Percentiles rank a stretch among this genome's conserved stretches.
These are phyloP conservation scores for Elsinoe necatrix DNA, from an alignment of 2,329 filamentous ascomycete species.

Conservation along the genomic window DNA sequence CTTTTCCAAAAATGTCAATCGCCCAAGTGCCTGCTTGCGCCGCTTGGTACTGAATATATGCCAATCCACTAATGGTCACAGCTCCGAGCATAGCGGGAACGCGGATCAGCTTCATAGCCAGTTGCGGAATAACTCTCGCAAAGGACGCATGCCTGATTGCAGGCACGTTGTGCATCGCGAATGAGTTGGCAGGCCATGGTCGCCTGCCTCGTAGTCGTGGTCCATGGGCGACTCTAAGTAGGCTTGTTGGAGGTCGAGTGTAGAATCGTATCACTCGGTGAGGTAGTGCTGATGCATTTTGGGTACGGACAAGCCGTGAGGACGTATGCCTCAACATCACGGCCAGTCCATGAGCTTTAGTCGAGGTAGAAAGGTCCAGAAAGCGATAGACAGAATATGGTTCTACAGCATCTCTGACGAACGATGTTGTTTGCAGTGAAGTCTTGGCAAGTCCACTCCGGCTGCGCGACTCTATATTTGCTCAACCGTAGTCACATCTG, in stretches of 20 bases:
- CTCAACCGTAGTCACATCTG: background rate
- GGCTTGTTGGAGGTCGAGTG: background rate
- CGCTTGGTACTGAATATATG: conserved; percentile 95
- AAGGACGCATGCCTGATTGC: conserved; percentile 58
- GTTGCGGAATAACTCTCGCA: conserved; percentile 64
- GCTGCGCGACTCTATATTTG: background rate
- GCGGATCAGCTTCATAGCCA: conserved; percentile 81
- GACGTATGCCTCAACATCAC: conserved; percentile 1
- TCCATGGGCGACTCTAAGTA: conserved; percentile 20
- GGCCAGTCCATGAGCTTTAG: background rate
- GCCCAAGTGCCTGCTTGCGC: conserved; percentile 70
- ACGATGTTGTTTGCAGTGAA: conserved; percentile 1
- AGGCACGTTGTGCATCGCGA: conserved; percentile 72
- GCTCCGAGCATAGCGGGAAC: conserved; percentile 89
- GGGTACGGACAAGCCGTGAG: conserved; percentile 2
- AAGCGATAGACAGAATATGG: background rate
- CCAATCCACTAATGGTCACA: conserved; percentile 73
- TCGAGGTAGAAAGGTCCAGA: background rate
- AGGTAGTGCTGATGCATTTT: background rate
- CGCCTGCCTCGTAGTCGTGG: conserved; percentile 37
- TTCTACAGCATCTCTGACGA: background rate
- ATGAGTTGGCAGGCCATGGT: conserved; percentile 67
- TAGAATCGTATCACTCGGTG: conserved; percentile 2
- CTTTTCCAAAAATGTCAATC: conserved; percentile 64
- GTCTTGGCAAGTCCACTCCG: background rate